Base-by-base conservation (phyloP, 306 rosid genomes). In the Dalbergia cochinchinensis region DNA sequence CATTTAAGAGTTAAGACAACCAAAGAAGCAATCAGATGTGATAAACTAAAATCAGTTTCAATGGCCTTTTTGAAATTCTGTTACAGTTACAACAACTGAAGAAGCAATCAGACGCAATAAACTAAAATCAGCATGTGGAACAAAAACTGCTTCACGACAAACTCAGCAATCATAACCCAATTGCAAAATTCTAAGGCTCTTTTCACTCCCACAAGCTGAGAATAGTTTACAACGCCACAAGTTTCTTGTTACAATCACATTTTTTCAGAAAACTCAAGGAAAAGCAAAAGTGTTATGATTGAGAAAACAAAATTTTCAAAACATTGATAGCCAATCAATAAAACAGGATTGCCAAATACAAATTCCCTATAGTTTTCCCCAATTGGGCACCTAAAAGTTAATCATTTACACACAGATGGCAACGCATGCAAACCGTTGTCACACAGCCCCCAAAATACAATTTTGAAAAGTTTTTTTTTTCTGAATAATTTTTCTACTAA, bases 121-220 rank as follows among this genome's bases (percentile, higher is more conserved):
- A 58, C 4, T 57, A 4, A 58, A n/a, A 55, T 55, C 6, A 31
- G 15, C 15, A 10, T 35, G 41, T 54, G 5, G n/a, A 13, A 63
- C 16, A 14, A 62, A 78, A 61, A 12, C 58, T 54, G 55, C 20
- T 33, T 10, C 51, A 35, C 15, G 4, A 26, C 19, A 71, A 42
- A 80, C 42, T 47, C 39, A 79, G 18, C 57, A 62, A 71, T 35
- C 53, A 20, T 18, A 62, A 48, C 57, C 0, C 16, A 20, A 35
- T 61, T 60, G 72, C 51, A 18, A 73, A 80, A 59, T 69, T 14
- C 7, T 1, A 31, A 59, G 63, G 65, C 65, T 59, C 76, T 13
- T 65, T 41, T 63, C 35, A 42, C 69, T 54, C 18, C 50, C 34
- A 5, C 31, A 67, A 67, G 22, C 50, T 6, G 15, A 62, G 15